Percentiles rank a stretch among this genome's conserved stretches.
phyloP scores from a whole-genome alignment of 768 basidiomycete genomes.

The Cystofilobasidium bisporidii region DNA sequence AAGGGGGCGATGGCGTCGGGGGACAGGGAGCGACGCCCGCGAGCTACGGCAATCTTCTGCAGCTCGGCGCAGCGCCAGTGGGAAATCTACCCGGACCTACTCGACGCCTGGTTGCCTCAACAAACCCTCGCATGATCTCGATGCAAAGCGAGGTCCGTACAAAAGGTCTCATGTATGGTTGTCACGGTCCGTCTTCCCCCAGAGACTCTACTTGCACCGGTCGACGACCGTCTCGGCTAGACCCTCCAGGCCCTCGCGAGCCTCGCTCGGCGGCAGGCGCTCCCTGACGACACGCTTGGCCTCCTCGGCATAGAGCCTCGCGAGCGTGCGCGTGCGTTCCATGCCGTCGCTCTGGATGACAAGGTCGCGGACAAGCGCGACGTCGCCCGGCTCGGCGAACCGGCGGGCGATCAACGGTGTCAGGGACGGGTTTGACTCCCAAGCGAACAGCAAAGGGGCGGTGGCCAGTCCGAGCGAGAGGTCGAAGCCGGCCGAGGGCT shows the following conservation, averaged over 20 bases:
- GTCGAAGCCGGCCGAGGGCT: conserved; percentile 74
- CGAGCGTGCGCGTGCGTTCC: conserved; percentile 67
- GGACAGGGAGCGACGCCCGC: not conserved
- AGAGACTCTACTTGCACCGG: conserved; percentile 31
- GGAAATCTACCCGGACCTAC: no score
- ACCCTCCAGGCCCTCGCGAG: conserved; percentile 61
- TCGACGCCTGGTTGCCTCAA: no score
- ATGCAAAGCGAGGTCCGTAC: no score
- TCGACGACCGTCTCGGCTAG: conserved; percentile 57
- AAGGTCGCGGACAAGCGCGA: conserved; percentile 59
- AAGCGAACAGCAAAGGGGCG: conserved; percentile 75
- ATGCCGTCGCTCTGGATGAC: conserved; percentile 64
- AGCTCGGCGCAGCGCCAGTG: no score
- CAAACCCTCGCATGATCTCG: no score
- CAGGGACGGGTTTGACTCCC: conserved; percentile 64
- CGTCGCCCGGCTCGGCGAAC: conserved; percentile 67
- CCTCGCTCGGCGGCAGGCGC: conserved; percentile 66
- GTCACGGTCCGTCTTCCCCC: no score
- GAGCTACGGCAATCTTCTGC: not conserved
- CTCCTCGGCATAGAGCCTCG: conserved; percentile 61
- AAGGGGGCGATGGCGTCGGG: conserved; percentile 1
- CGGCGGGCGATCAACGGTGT: conserved; percentile 67
- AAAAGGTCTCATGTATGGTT: no score
- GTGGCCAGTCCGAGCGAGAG: conserved; percentile 73
- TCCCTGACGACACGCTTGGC: conserved; percentile 59